phyloP scores from a whole-genome alignment of 23 red algal genomes.

The Gracilariopsis chorda region DNA sequence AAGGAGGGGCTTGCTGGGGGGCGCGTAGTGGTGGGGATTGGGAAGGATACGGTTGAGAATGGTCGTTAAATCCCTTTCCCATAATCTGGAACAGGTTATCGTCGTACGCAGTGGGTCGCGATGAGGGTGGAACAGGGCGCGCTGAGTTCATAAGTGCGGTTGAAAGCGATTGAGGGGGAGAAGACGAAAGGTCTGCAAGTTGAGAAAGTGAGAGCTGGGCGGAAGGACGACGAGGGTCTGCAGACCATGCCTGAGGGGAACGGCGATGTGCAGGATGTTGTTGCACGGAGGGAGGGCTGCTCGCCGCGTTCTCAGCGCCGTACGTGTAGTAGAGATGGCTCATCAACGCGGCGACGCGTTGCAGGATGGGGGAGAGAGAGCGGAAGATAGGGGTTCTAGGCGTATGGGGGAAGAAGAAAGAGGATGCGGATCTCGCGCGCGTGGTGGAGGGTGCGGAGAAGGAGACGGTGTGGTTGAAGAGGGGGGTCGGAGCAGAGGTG shows the following conservation, averaged over 20 bases:
- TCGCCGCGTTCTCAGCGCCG: slow-evolving; percentile 24
- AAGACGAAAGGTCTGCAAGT: background rate
- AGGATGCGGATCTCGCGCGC: background rate
- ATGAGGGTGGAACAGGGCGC: background rate
- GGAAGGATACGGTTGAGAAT: background rate
- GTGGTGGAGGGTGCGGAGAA: background rate
- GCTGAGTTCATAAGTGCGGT: slow-evolving; percentile 3
- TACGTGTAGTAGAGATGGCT: slow-evolving; percentile 37
- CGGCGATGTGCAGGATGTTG: background rate
- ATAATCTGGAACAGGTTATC: slow-evolving; percentile 40
- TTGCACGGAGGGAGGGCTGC: background rate
- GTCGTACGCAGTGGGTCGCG: slow-evolving; percentile 27
- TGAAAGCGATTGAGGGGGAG: background rate
- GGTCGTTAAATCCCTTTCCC: slow-evolving; percentile 37
- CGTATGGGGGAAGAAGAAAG: too few relatives aligned
- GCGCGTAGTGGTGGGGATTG: background rate
- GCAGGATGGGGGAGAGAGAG: too few relatives aligned
- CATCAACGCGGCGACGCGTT: slow-evolving; percentile 36
- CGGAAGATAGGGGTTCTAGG: too few relatives aligned
- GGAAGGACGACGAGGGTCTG: background rate
- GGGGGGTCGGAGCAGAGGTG: too few relatives aligned
- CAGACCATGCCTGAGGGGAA: slow-evolving; percentile 21
- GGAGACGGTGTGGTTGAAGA: background rate
- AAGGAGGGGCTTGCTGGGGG: background rate
- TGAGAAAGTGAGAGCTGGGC: slow-evolving; percentile 13